These are phyloP conservation scores for Cenchrus purpureus DNA, from an alignment of 176 grass and related monocot species.

Conservation along the genomic window DNA sequence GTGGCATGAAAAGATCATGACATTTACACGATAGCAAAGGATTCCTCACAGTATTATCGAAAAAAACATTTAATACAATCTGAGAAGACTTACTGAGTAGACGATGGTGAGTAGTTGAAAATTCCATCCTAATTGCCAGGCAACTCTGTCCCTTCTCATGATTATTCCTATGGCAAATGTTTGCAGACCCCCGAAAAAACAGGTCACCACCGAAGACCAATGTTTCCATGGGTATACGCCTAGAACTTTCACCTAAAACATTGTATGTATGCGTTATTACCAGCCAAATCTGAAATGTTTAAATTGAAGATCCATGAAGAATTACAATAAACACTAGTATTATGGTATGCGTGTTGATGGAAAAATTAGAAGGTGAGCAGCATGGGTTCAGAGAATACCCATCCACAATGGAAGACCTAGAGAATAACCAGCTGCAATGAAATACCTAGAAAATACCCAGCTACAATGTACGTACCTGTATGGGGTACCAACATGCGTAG, in stretches of 20 bases:
- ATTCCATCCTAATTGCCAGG: conserved; percentile 21
- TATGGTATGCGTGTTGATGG: neutral
- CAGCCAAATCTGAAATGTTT: neutral
- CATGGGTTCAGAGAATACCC: no score
- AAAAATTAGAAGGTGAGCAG: neutral
- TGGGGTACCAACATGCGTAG: conserved; percentile 24
- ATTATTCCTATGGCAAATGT: conserved; percentile 8
- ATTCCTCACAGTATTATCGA: neutral
- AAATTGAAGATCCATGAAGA: neutral
- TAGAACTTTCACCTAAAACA: conserved; percentile 29
- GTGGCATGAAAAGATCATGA: neutral
- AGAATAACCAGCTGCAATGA: no score
- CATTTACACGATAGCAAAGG: neutral
- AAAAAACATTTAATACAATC: neutral
- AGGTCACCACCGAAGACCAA: conserved; percentile 15
- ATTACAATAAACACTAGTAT: neutral
- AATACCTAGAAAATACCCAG: neutral
- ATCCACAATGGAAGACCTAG: no score
- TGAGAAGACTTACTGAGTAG: neutral
- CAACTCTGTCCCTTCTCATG: neutral
- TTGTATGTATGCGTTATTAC: neutral
- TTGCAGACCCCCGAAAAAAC: conserved; percentile 19
- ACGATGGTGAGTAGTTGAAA: conserved; percentile 20
- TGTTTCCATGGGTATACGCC: conserved; percentile 11
- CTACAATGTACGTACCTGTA: neutral